These are phyloP conservation scores for Quercus dentata DNA, from an alignment of 306 rosid species.

Conservation along the genomic window DNA sequence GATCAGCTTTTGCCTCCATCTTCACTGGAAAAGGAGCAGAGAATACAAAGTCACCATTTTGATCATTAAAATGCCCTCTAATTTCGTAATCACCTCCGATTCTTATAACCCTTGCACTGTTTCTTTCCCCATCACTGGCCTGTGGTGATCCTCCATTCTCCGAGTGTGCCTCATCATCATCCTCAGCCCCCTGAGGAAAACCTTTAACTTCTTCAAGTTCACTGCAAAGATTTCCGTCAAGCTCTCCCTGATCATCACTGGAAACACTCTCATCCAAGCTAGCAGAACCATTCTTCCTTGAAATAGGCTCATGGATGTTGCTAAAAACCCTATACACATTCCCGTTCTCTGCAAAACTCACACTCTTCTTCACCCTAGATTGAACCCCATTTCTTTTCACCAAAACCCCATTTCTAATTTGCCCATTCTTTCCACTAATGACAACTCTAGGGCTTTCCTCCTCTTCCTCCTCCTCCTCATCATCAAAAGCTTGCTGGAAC, in stretches of 20 bases:
- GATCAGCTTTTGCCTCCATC: constrained; percentile 71
- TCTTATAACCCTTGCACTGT: constrained; percentile 13
- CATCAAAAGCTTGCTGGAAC: constrained; percentile 32
- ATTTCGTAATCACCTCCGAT: constrained; percentile 24
- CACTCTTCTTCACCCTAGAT: constrained; percentile 69
- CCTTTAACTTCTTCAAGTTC: constrained; percentile 50
- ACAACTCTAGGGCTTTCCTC: constrained; percentile 35
- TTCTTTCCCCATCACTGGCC: constrained; percentile 54
- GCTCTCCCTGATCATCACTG: constrained; percentile 57
- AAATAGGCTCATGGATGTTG: constrained; percentile 24
- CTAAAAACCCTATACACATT: constrained; percentile 41
- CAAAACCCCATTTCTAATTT: constrained; percentile 28
- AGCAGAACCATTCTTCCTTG: constrained; percentile 37
- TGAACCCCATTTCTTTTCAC: constrained; percentile 37
- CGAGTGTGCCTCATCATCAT: constrained; percentile 38
- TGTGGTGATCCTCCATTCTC: constrained; percentile 34
- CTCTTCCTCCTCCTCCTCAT: constrained; percentile 43
- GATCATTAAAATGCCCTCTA: constrained; percentile 25
- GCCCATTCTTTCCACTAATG: constrained; percentile 24
- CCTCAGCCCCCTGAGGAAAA: constrained; percentile 43
- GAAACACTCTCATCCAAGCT: constrained; percentile 52
- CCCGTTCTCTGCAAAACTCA: constrained; percentile 70
- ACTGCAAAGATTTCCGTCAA: constrained; percentile 31
- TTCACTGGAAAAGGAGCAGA: constrained; percentile 76
- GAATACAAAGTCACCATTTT: constrained; percentile 40